Evolutionary conservation across 495 filamentous ascomycete genomes (phyloP), one percentile per base, ranked within the genome.

Genomic region (Xylaria flabelliformis): DNA sequence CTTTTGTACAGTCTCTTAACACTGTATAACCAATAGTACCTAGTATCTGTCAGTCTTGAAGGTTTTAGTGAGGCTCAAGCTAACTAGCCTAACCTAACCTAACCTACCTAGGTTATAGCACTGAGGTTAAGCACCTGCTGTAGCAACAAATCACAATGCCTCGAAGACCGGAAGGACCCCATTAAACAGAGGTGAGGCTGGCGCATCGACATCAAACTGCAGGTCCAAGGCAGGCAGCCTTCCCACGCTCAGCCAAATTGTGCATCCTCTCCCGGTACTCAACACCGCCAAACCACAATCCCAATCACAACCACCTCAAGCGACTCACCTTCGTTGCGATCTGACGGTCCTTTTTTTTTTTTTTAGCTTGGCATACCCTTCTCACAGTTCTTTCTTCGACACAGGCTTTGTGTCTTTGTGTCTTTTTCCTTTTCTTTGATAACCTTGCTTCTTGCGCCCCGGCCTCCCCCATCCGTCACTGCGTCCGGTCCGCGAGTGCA

Each of bases 161-260:
- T 34, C 56, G 56, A 61, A 39, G 29, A 61, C 29, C 15, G 4
- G 26, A 29, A 29, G 53, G 29, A 17, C 53, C 53, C 55, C 56
- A 59, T 39, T 39, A n/a, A 65, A 48, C 34, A 48, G 5, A 65
- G 41, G 42, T 65, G 63, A 65, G 63, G 63, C 63, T 65, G 63
- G 58, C 58, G 58, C 34, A 39, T 39, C 8, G 58, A 61, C 58
- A 6, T 61, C 58, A 34, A 61, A 17, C 6, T 61, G 58, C 58
- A 39, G 34, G 58, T 29, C n/a, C n/a, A 39, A 53, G 64, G 64
- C 63, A 48, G 63, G 42, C 64, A 36, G 58, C 58, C 58, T 61
- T 61, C 58, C 58, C 34, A n/a, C 13, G 32, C 39, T 19, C 34
- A 26, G 29, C 65, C 36, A 67, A 67, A 56, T 56, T 56, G 65